Conservation (phyloP, 306 rosid genomes). For the Styphnolobium japonicum region DNA sequence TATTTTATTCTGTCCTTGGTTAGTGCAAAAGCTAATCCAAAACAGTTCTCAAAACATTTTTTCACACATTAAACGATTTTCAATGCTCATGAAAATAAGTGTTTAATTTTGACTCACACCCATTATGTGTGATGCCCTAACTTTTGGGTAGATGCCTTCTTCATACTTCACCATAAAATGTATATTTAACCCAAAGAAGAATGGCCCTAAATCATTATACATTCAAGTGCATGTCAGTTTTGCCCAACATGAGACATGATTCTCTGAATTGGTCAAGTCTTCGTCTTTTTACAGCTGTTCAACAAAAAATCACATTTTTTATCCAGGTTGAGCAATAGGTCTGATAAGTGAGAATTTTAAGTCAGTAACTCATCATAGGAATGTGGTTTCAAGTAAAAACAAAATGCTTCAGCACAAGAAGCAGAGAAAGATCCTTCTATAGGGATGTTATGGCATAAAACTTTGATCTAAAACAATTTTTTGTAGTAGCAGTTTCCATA, state of each 20-base stretch:
- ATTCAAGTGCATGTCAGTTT: not conserved
- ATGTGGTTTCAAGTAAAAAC: not conserved
- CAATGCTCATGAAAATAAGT: not conserved
- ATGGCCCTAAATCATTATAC: not conserved
- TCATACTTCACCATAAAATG: not conserved
- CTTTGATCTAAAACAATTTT: not conserved
- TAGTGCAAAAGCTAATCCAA: not conserved
- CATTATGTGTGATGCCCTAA: not conserved
- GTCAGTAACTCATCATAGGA: not conserved
- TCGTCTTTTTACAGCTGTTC: not conserved
- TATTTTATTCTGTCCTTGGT: not conserved
- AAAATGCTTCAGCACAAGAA: not conserved
- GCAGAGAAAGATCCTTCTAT: not conserved
- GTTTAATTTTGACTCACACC: not conserved
- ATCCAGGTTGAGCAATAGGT: not conserved
- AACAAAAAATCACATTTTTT: not conserved
- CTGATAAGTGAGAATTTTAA: not conserved
- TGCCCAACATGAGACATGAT: not conserved
- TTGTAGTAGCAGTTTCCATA: not conserved
- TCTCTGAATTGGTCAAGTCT: not conserved
- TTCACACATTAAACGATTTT: not conserved
- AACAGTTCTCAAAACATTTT: not conserved
- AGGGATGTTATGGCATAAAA: slow-evolving; percentile 1
- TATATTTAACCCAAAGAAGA: not conserved
- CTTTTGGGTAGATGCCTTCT: not conserved